A percentile compares a stretch with the other conserved stretches of the same genome.
These are phyloP conservation scores for Dorcoceras hygrometricum DNA, from an alignment of 257 asterid genomes.

Conservation along the genomic window DNA sequence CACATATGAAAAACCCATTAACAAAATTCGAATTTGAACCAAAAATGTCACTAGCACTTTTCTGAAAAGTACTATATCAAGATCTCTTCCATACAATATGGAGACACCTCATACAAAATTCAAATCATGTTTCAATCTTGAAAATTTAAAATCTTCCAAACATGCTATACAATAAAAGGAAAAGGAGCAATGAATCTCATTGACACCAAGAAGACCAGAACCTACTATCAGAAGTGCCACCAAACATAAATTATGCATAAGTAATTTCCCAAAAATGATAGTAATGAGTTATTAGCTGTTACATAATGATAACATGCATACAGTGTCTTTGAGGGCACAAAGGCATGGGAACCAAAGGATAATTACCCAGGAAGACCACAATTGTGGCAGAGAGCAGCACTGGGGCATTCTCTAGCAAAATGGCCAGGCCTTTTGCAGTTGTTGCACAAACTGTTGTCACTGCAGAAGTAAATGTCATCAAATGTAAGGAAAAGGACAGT, in stretches of 20 bases:
- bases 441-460: slow-evolving; percentile 79
- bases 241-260: not conserved
- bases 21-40: too few relatives aligned
- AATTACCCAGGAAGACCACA: slow-evolving; percentile 99
- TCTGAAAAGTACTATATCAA: not conserved
- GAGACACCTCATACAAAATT: not conserved
- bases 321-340: slow-evolving; percentile 14
- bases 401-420: slow-evolving; percentile 94
- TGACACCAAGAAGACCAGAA: too few relatives aligned
- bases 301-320: not conserved
- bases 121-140: too few relatives aligned
- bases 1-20: too few relatives aligned
- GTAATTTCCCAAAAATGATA: slow-evolving; percentile 1
- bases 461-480: slow-evolving; percentile 36
- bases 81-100: not conserved
- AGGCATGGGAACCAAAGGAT: not conserved
- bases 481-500: not conserved
- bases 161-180: not conserved
- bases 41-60: too few relatives aligned
- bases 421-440: slow-evolving; percentile 98
- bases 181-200: not conserved
- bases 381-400: slow-evolving; percentile 91
- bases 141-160: not conserved
- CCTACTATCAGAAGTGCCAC: not conserved
- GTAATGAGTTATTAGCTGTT: not conserved